Evolutionary conservation across 2,329 filamentous ascomycete species (phyloP), one percentile per base, ranked within the genome.

Genomic region (Fusarium sp.): DNA sequence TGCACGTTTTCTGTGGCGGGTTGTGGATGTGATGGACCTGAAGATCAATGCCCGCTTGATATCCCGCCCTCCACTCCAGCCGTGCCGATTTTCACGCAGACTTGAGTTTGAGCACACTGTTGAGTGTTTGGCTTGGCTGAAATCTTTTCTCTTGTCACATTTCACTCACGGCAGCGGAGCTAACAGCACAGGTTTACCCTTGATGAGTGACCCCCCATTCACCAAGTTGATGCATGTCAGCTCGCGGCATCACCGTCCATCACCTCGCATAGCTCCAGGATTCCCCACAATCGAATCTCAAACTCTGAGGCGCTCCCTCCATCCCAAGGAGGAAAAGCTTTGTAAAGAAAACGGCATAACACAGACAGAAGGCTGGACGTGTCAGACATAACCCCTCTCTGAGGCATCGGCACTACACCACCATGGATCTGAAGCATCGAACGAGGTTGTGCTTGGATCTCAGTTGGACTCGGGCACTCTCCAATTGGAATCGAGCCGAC

Each of bases 401-500:
- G 11, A 29, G n/a, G 35, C 24, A 48, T 59, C 60, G 39, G n/a
- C 69, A 61, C 60, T 67, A 37, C 20, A 59, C 60, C 65, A 67
- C 31, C 41, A 45, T 31, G 54, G 57, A 43, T 54, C 56, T 60
- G 45, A 59, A 41, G 52, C 29, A 63, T 63, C 57, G 56, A 65
- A 58, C 37, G 59, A 58, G 57, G 62, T 68, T 43, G 43, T 64
- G 52, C 41, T 60, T 56, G 52, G 65, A 68, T 75, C 66, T 71
- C 56, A 67, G 63, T 73, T 68, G 48, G 45, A 41, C 60, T 65
- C 50, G 22, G 37, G 31, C 20, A n/a, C 37, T n/a, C 22, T 29
- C 76, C 73, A 78, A 78, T 78, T 76, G 73, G 73, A 73, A 75
- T 11, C 11, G 39, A 67, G 57, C 66, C 69, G 67, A 45, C 37